Base-by-base conservation (phyloP, 2,329 filamentous ascomycete species). In the Alternaria sp. region DNA sequence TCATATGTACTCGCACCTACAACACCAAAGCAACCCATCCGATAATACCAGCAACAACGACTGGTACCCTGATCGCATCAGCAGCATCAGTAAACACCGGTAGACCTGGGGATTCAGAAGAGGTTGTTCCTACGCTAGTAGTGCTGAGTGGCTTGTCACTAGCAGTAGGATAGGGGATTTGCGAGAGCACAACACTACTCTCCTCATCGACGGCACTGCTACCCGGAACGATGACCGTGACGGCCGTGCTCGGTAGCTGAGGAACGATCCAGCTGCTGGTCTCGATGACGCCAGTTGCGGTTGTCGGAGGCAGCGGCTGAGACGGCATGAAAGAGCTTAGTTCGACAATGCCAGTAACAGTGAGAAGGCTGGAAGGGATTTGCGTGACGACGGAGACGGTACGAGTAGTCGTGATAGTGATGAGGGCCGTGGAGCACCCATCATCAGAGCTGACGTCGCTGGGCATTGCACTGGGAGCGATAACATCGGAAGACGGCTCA, bases 11-110 rank as follows among this genome's bases (percentile, higher is more conserved):
- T 7, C 14, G 4, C 14, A 6, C 12, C 53, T 67, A 74, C 49
- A 73, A 51, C 7, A 70, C 52, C 47, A 68, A 60, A 42, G 62
- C 69, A 47, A 53, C 65, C 41, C 72, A 22, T 2, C 67, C 68
- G 30, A 73, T 14, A 3, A 69, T 26, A 26, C 67, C 71, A 16
- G 53, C 70, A 57, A 68, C 42, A 3, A 61, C 51, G 4, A 62
- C 57, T 12, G 67, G 64, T 1, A 65, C 63, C 44, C 65, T 63
- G 1, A 64, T 48, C 2, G 61, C 56, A 18, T 28, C 34, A n/a
- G 67, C 70, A 3, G 67, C 69, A 54, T 61, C 68, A 32, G 69
- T 69, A 59, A 68, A 73, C 8, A 49, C 43, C 6, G 70, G 62
- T n/a, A 54, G 44, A 1, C 18, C 39, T 2, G 55, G 11, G n/a